Conservation (phyloP, 108 stramenopile genomes). For the Skeletonema tropicum region DNA sequence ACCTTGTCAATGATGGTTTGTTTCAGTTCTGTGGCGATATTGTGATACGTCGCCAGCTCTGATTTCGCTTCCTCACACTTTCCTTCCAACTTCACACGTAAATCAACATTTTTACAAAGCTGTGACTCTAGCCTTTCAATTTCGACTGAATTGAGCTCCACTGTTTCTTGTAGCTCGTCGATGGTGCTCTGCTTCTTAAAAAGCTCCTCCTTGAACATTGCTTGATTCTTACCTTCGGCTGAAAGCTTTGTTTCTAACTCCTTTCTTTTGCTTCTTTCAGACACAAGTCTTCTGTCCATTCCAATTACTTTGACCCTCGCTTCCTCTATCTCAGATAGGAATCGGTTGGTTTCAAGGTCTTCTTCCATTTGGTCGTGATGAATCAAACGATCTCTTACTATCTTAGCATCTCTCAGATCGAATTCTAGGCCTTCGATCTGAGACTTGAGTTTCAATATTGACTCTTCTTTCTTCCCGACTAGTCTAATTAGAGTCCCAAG, state of each 20-base stretch:
- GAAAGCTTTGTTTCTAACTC: conserved; percentile 6
- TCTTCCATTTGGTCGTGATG: background rate
- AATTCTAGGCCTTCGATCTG: background rate
- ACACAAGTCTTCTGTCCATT: conserved; percentile 2
- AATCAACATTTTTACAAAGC: background rate
- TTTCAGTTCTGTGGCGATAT: conserved; percentile 29
- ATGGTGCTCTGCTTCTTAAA: conserved; percentile 1
- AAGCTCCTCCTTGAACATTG: conserved; percentile 6
- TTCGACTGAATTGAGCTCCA: background rate
- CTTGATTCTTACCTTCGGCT: background rate
- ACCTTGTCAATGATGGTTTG: conserved; percentile 39
- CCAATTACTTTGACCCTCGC: conserved; percentile 12
- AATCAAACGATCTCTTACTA: background rate
- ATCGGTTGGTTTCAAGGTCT: conserved; percentile 4
- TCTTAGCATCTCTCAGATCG: background rate
- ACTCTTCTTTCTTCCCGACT: conserved; percentile 18
- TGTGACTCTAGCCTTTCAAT: conserved; percentile 8
- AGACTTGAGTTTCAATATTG: conserved; percentile 10
- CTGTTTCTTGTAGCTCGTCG: conserved; percentile 9
- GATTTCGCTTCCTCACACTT: conserved; percentile 25
- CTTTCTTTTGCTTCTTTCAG: background rate
- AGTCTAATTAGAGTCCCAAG: conserved; percentile 8
- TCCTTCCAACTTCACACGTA: conserved; percentile 15
- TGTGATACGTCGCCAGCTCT: conserved; percentile 25
- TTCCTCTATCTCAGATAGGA: conserved; percentile 23